Conservation (phyloP, 192 early-diverging fungal genomes). For the Coemansia sp. region DNA sequence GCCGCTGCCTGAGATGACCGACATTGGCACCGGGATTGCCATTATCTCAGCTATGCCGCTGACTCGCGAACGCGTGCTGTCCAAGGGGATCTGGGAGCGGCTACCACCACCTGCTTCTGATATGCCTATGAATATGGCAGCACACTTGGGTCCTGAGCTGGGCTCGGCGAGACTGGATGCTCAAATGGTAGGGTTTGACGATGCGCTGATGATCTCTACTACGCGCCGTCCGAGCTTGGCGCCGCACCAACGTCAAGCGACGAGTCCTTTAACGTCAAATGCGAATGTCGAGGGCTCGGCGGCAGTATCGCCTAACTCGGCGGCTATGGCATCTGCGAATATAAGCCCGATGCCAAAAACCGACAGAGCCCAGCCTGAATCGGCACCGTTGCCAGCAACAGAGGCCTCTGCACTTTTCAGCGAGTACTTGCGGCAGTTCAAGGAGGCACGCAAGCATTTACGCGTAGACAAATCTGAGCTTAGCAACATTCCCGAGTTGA, state of each 20-base stretch:
- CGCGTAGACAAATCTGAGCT: conserved; percentile 28
- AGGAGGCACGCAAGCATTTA: conserved; percentile 33
- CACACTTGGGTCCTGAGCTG: background rate
- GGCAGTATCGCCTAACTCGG: conserved; percentile 3
- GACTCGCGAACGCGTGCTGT: conserved; percentile 23
- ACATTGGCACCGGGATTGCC: conserved; percentile 48
- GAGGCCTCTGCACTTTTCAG: conserved; percentile 35
- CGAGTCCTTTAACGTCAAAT: background rate
- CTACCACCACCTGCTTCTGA: background rate
- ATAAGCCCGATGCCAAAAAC: background rate
- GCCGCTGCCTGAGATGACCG: conserved; percentile 34
- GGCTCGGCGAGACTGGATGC: background rate
- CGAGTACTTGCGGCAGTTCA: conserved; percentile 52
- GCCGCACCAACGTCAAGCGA: conserved; percentile 3
- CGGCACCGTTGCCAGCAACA: conserved; percentile 17
- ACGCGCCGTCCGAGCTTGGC: conserved; percentile 12
- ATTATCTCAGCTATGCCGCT: conserved; percentile 36
- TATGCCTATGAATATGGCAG: background rate
- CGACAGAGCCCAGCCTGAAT: background rate
- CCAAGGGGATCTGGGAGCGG: conserved; percentile 33
- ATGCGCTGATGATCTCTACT: conserved; percentile 22
- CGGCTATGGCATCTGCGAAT: background rate
- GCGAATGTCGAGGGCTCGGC: background rate
- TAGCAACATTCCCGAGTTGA: conserved; percentile 18
- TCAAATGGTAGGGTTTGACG: background rate